Base-by-base conservation (phyloP, 2,329 filamentous ascomycete genomes). In the Mycosphaerella sp. region DNA sequence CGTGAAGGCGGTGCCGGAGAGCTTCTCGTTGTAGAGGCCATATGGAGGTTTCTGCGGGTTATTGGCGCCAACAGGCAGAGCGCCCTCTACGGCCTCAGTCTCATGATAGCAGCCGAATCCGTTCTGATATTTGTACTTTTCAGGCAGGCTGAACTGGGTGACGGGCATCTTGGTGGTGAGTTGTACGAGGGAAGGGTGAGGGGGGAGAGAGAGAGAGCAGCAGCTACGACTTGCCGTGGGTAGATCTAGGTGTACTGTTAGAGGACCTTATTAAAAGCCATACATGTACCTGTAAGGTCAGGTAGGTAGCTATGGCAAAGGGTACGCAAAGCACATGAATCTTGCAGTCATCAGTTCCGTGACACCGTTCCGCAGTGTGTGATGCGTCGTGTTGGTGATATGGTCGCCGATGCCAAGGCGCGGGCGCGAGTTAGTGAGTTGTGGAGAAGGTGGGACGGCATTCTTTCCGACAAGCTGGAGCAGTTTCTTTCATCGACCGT, bases 21-120 rank as follows among this genome's bases (percentile, higher is more conserved):
- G 72, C 65, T 82, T 78, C 73, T 95, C 89, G 29, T 88, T 83
- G 72, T 93, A 93, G 29, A 95, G 81, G 0, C 88, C 89, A 60
- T 83, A 82, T 0, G 87, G 79, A 0, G 84, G 84, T 67, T 89
- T 89, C 69, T 95, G 89, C 0, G 89, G 89, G 2, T 86, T 89
- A 75, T 95, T 95, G 41, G 84, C 80, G 47, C 80, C 88, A 55
- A 89, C 67, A 7, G 89, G 88, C 4, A 92, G 76, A 4, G 89
- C 84, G 14, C 84, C 86, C 12, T 83, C 76, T 53, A 92, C 75
- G 43, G 88, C 87, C 76, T 93, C 88, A 42, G 86, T 82, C 86
- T 92, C 86, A 69, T 89, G 81, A 68, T 91, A 85, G 45, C 78
- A 82, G 70, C 80, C 80, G 75, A 93, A 91, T 69, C 88, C 88